These are phyloP conservation scores for Bretschneidera sinensis DNA, from an alignment of 345 rosid species.

Conservation along the genomic window DNA sequence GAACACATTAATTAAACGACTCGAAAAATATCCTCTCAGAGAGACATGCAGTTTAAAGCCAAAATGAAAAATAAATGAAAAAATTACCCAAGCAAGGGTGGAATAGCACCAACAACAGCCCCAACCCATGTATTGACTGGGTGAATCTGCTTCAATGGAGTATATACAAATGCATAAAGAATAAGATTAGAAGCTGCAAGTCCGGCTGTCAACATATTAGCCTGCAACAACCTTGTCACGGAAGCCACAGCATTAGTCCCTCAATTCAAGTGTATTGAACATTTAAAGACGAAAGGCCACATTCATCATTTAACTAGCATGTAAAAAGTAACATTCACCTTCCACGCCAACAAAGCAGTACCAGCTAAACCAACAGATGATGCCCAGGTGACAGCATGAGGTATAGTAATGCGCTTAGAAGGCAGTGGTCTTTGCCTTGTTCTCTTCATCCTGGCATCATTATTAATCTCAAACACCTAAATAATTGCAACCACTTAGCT, in stretches of 20 bases:
- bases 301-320: neutral
- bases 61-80: constrained; percentile 9
- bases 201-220: constrained; percentile 87
- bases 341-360: constrained; percentile 65
- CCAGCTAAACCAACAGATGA: constrained; percentile 68
- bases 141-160: constrained; percentile 95
- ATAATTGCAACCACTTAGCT: neutral
- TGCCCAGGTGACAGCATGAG: constrained; percentile 84
- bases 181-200: constrained; percentile 78
- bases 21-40: too few relatives aligned
- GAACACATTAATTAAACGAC: too few relatives aligned
- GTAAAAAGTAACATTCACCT: constrained; percentile 45
- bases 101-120: constrained; percentile 97
- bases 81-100: constrained; percentile 89
- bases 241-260: constrained; percentile 33
- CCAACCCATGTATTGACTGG: constrained; percentile 98
- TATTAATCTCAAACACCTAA: constrained; percentile 76
- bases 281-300: neutral
- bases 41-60: constrained; percentile 5
- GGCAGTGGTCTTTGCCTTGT: constrained; percentile 84
- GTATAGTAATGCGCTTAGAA: constrained; percentile 62
- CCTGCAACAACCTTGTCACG: constrained; percentile 78
- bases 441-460: constrained; percentile 94
- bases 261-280: constrained; percentile 9
- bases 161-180: constrained; percentile 71